Evolutionary conservation across 345 rosid genomes (phyloP).

Genomic region (Schrenkiella parvula): DNA sequence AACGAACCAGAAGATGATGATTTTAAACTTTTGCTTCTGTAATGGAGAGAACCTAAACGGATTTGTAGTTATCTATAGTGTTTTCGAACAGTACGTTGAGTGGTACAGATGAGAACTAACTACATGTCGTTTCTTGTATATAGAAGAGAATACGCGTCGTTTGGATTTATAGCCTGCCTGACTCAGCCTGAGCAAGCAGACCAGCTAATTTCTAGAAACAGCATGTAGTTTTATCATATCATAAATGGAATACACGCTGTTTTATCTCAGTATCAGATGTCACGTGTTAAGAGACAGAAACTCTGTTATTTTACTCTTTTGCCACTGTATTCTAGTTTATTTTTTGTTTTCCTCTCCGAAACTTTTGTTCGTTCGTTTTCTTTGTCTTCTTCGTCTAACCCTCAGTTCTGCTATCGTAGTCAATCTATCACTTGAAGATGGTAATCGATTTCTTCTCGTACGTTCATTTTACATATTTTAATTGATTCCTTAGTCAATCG

Average conservation of each 20-base stretch:
- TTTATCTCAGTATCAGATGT: background rate
- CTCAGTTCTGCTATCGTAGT: background rate
- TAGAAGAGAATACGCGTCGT: conserved; percentile 6
- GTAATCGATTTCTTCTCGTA: conserved; percentile 15
- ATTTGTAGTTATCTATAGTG: background rate
- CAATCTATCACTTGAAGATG: conserved; percentile 16
- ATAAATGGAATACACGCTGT: conserved; percentile 13
- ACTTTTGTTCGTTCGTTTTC: background rate
- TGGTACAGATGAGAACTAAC: background rate
- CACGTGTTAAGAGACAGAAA: background rate
- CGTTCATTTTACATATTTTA: background rate
- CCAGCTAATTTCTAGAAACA: background rate
- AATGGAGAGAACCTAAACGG: background rate
- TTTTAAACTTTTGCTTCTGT: conserved; percentile 39
- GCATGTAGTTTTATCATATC: conserved; percentile 2
- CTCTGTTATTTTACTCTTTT: background rate
- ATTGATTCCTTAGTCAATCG: background rate
- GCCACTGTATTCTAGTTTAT: background rate
- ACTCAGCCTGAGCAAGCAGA: too few relatives aligned
- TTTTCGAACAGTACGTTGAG: background rate
- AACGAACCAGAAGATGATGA: conserved; percentile 7
- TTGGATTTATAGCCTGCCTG: too few relatives aligned
- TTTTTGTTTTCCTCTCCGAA: background rate
- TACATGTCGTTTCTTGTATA: background rate
- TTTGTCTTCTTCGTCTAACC: conserved; percentile 4